Conservation (phyloP, 2,329 filamentous ascomycete species). For the Aspergillus terreus region DNA sequence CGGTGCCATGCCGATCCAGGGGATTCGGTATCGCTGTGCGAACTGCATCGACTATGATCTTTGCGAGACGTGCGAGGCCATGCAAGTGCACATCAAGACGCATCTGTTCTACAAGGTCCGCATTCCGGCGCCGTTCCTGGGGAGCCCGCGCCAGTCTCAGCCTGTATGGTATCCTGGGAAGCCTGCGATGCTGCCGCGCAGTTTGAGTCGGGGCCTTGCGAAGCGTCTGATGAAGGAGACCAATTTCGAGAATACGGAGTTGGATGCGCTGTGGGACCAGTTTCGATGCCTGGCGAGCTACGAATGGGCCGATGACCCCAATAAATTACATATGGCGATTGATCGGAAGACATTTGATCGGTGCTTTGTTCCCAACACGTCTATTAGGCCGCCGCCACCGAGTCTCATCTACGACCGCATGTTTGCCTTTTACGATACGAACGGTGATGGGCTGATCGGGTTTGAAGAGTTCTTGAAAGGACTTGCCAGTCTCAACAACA, state of each 20-base stretch:
- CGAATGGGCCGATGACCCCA: conserved; percentile 77
- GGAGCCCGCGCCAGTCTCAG: conserved; percentile 71
- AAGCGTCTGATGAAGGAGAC: conserved; percentile 67
- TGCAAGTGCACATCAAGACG: conserved; percentile 73
- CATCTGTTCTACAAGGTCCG: conserved; percentile 97
- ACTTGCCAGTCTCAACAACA: conserved; percentile 62
- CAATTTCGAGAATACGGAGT: conserved; percentile 76
- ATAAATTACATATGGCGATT: conserved; percentile 75
- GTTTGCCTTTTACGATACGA: conserved; percentile 94
- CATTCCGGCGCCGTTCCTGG: conserved; percentile 81
- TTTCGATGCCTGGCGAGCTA: conserved; percentile 91
- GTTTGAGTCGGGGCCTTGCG: conserved; percentile 64
- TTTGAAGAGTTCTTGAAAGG: conserved; percentile 90
- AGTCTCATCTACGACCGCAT: conserved; percentile 94
- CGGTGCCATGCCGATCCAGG: conserved; percentile 81
- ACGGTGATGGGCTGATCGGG: conserved; percentile 81
- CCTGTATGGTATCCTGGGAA: conserved; percentile 87
- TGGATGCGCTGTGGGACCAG: conserved; percentile 94
- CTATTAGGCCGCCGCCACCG: conserved; percentile 70
- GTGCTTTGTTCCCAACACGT: conserved; percentile 81
- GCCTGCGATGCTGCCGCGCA: conserved; percentile 65
- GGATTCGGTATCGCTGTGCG: conserved; percentile 87
- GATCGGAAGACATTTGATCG: conserved; percentile 90
- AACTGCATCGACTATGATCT: conserved; percentile 97
- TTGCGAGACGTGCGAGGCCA: conserved; percentile 82